Conservation (phyloP, 768 basidiomycete genomes). For the Leccinellum luteum region DNA sequence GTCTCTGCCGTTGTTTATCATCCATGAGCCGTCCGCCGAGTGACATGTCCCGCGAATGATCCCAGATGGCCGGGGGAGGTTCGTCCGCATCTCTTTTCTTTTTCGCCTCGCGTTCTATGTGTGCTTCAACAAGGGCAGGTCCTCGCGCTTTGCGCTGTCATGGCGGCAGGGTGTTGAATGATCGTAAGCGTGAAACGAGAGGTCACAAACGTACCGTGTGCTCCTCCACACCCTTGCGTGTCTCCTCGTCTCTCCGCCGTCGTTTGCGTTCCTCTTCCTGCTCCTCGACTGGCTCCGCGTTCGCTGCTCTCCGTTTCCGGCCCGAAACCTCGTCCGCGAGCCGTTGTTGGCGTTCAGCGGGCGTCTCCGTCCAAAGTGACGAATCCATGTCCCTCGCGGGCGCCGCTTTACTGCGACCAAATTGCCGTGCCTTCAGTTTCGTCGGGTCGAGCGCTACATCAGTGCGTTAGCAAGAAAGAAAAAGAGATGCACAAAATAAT, state of each 20-base stretch:
- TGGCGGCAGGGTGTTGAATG: background rate
- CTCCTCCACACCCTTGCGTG: slow-evolving; percentile 70
- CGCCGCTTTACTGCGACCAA: slow-evolving; percentile 55
- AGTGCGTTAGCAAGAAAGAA: background rate
- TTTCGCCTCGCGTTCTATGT: slow-evolving; percentile 39
- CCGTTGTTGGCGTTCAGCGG: slow-evolving; percentile 85
- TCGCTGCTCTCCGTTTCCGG: slow-evolving; percentile 72
- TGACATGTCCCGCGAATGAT: slow-evolving; percentile 87
- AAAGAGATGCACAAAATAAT: background rate
- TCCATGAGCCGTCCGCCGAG: slow-evolving; percentile 88
- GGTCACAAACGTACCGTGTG: slow-evolving; percentile 57
- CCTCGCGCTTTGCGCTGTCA: slow-evolving; percentile 48
- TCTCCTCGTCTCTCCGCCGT: slow-evolving; percentile 63
- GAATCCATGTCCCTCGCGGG: slow-evolving; percentile 46
- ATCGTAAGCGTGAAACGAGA: background rate
- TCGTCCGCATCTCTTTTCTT: slow-evolving; percentile 45
- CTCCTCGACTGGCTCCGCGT: slow-evolving; percentile 42
- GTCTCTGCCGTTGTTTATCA: slow-evolving; percentile 71
- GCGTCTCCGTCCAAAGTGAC: slow-evolving; percentile 96
- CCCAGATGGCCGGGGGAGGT: slow-evolving; percentile 77
- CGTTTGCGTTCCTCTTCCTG: slow-evolving; percentile 46
- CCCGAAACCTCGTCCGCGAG: slow-evolving; percentile 95
- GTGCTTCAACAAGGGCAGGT: slow-evolving; percentile 54
- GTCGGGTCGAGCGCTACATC: slow-evolving; percentile 81
- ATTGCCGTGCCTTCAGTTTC: slow-evolving; percentile 76